These are phyloP conservation scores for Stephania yunnanensis DNA, from an alignment of 164 flowering plant genomes.

Conservation along the genomic window DNA sequence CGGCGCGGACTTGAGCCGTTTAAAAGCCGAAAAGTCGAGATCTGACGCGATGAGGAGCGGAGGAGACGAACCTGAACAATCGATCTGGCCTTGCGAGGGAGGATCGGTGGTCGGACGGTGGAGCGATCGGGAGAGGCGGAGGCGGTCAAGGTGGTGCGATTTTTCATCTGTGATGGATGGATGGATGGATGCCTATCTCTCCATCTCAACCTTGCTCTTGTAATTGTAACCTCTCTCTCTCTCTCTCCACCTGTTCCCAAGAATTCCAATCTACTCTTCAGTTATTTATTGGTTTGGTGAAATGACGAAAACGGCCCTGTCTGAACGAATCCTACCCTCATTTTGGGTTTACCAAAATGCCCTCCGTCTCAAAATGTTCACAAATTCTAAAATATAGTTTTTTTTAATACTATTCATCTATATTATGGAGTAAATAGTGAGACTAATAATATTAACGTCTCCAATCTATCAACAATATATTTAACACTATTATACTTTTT, in stretches of 20 bases:
- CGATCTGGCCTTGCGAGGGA: background rate
- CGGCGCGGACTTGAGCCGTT: background rate
- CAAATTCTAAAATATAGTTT: no score
- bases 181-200: no score
- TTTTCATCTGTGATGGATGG: background rate
- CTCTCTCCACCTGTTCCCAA: slow-evolving; percentile 15
- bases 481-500: no score
- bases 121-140: background rate
- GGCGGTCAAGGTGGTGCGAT: slow-evolving; percentile 4
- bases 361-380: background rate
- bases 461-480: no score
- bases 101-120: slow-evolving; percentile 2
- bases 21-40: background rate
- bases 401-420: no score
- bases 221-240: background rate
- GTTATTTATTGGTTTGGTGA: slow-evolving; percentile 2
- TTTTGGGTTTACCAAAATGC: background rate
- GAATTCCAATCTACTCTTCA: slow-evolving; percentile 8
- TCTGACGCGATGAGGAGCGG: background rate
- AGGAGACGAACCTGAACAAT: background rate
- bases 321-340: background rate
- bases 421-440: no score
- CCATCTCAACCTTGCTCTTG: no score
- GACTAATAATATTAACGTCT: no score
- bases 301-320: background rate